These are phyloP conservation scores for Biscutella laevigata DNA, from an alignment of 441 rosid genomes.

Conservation along the genomic window DNA sequence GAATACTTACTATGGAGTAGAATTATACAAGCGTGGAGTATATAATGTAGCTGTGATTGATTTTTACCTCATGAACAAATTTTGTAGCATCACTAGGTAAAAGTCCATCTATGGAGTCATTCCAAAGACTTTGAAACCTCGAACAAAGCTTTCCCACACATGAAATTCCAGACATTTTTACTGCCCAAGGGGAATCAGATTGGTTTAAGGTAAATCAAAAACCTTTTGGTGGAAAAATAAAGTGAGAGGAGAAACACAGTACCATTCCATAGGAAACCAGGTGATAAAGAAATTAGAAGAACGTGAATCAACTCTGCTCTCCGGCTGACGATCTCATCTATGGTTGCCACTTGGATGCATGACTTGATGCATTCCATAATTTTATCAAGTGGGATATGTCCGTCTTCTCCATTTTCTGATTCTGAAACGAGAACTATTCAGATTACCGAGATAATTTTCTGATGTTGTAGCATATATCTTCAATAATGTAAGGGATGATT, in stretches of 20 bases:
- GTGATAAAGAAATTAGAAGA: slow-evolving; percentile 41
- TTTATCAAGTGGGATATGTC: slow-evolving; percentile 54
- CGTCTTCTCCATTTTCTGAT: slow-evolving; percentile 39
- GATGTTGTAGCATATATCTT: neutral
- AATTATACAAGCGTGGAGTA: neutral
- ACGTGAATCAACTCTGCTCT: slow-evolving; percentile 49
- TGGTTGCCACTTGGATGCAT: slow-evolving; percentile 55
- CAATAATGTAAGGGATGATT: neutral
- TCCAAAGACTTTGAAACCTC: slow-evolving; percentile 37
- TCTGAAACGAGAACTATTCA: slow-evolving; percentile 34
- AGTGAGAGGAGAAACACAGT: slow-evolving; percentile 21
- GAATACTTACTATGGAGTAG: slow-evolving; percentile 4
- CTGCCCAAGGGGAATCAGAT: slow-evolving; percentile 39
- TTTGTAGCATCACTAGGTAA: slow-evolving; percentile 28
- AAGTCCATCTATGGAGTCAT: slow-evolving; percentile 31
- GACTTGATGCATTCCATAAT: slow-evolving; percentile 56
- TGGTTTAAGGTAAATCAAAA: slow-evolving; percentile 4
- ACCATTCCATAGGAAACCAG: slow-evolving; percentile 86
- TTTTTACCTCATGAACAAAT: slow-evolving; percentile 57
- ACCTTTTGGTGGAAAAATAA: neutral
- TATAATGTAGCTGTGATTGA: neutral
- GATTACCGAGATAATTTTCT: neutral
- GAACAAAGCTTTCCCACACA: slow-evolving; percentile 67
- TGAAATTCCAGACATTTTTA: slow-evolving; percentile 65
- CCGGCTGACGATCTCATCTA: slow-evolving; percentile 44